A percentile compares a stretch with the other conserved stretches of the same genome.
Evolutionary conservation across 2,329 filamentous ascomycete species (phyloP).

Genomic region (Botrytis pseudocinerea): DNA sequence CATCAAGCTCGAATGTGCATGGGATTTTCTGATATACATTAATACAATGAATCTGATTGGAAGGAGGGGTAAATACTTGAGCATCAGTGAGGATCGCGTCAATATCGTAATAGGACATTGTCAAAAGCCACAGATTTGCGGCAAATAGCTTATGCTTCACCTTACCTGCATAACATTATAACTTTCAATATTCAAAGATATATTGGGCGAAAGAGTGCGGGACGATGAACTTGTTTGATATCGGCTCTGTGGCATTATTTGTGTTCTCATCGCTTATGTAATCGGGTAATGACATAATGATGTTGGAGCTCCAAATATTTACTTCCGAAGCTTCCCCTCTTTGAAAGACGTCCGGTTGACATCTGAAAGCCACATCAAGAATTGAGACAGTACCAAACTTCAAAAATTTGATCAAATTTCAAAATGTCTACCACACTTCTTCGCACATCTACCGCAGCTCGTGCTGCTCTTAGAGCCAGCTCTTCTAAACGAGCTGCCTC

Average conservation of each 20-base stretch:
- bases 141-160: neutral
- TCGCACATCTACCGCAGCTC: conserved; percentile 65
- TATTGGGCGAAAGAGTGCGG: neutral
- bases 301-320: conserved; percentile 17
- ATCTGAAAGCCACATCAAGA: conserved; percentile 17
- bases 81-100: conserved; percentile 83
- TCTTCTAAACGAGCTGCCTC: conserved; percentile 64
- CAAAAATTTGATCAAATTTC: conserved; percentile 31
- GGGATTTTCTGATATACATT: conserved; percentile 73
- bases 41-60: conserved; percentile 22
- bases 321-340: conserved; percentile 7
- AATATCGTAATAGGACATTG: conserved; percentile 80
- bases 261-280: conserved; percentile 7
- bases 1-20: conserved; percentile 89
- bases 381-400: conserved; percentile 25
- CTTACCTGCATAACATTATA: neutral
- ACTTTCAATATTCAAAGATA: neutral
- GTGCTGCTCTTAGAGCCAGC: conserved; percentile 69
- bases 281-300: conserved; percentile 20
- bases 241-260: neutral
- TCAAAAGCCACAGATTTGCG: conserved; percentile 24
- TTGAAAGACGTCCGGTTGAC: conserved; percentile 16
- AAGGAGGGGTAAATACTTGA: conserved; percentile 54
- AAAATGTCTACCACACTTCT: conserved; percentile 75
- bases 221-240: conserved; percentile 1